Evolutionary conservation across 2,329 filamentous ascomycete species (phyloP), one percentile per base, ranked within the genome.

Genomic region (Chaetomium strumarium): DNA sequence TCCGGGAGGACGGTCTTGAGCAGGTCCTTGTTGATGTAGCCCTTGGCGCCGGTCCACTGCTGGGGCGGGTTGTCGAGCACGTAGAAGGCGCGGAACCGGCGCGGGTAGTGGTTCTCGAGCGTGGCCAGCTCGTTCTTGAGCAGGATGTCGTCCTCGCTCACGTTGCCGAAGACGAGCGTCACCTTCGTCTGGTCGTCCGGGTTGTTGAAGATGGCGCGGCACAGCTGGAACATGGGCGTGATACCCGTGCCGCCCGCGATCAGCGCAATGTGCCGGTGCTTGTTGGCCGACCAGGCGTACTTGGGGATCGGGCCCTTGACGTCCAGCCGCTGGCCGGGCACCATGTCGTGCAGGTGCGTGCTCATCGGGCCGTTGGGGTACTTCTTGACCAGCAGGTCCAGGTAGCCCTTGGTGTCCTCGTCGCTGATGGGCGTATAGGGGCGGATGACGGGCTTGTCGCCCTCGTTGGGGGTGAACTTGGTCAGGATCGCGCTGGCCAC

Each of bases 141-240:
- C 46, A 99, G 78, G 57, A 99, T 96, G 67, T 99, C 93, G 60
- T 92, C 81, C 75, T 97, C 89, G 24, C 75, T 76, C 55, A 96
- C 74, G 75, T 97, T 99, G 62, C 90, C 93, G 67, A 92, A 96
- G 36, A 99, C 81, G 31, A 99, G 83, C 6, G 92, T 97, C 39
- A 99, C 90, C 78, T 96, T 95, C 64, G 93, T 99, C 82, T 93
- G 91, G 76, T 99, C 93, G 40, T 88, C 82, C 55, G 92, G 90
- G 81, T 96, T 95, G 73, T 86, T 89, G 84, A 97, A 95, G 74
- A 99, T 96, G 67, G 85, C 80, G 58, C 89, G 89, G 60, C 83
- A 78, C 42, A 99, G 84, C 78, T 99, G 93, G 79, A 88, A 97
- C 92, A 97, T 96, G 62, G 93, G 93, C 11, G 93, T 93, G 70